Evolutionary conservation across 2,329 filamentous ascomycete species (phyloP).

Genomic region (Exophiala spinifera): DNA sequence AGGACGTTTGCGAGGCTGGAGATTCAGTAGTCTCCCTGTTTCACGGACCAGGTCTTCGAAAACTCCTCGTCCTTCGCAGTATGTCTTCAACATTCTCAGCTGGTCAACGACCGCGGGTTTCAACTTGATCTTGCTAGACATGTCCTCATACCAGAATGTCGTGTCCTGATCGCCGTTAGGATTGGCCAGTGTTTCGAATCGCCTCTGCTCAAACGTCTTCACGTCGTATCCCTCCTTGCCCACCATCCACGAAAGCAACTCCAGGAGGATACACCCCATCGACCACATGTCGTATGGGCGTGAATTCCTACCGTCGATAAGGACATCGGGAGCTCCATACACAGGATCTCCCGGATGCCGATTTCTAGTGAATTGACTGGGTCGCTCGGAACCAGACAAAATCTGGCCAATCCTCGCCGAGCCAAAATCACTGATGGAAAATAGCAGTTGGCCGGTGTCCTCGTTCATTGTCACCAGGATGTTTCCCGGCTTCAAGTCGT

Average conservation of each 20-base stretch:
- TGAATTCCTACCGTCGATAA: background rate
- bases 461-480: constrained; percentile 1
- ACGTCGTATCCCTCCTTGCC: background rate
- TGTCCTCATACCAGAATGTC: background rate
- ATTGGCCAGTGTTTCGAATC: background rate
- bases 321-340: background rate
- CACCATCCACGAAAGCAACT: background rate
- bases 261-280: constrained; percentile 1
- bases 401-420: background rate
- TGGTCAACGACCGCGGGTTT: background rate
- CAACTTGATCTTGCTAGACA: background rate
- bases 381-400: background rate
- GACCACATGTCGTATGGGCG: constrained; percentile 6
- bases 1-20: background rate
- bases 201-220: background rate
- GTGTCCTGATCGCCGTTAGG: background rate
- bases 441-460: background rate
- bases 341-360: background rate
- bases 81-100: background rate
- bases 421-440: background rate
- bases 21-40: background rate
- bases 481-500: constrained; percentile 2
- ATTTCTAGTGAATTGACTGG: background rate
- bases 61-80: background rate
- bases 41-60: background rate